Evolutionary conservation across 1,139 yeast genomes (phyloP).

Genomic region (Cylindricascospora bacillispora): DNA sequence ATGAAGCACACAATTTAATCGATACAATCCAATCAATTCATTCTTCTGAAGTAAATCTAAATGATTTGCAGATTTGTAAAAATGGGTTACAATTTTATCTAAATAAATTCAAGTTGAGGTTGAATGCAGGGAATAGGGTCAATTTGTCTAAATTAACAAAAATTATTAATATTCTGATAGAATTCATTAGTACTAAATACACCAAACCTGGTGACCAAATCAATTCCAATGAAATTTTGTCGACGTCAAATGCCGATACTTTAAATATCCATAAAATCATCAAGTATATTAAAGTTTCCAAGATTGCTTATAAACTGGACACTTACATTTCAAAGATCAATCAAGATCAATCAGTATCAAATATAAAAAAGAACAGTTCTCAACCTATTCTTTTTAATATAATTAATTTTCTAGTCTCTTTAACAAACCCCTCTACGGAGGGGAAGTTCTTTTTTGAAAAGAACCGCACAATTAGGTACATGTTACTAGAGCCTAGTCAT

Average conservation of each 20-base stretch:
- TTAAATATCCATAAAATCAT: conserved; percentile 61
- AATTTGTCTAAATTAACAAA: conserved; percentile 53
- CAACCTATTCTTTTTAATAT: conserved; percentile 55
- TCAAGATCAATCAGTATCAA: conserved; percentile 14
- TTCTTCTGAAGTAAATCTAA: conserved; percentile 44
- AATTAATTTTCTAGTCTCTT: conserved; percentile 47
- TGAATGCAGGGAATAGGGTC: conserved; percentile 66
- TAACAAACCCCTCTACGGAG: conserved; percentile 66
- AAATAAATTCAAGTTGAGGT: conserved; percentile 43
- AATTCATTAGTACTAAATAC: conserved; percentile 31
- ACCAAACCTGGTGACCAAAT: conserved; percentile 43
- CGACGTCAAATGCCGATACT: conserved; percentile 49
- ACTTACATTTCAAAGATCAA: conserved; percentile 41
- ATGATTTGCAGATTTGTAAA: conserved; percentile 32
- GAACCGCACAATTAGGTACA: conserved; percentile 40
- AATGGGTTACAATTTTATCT: conserved; percentile 43
- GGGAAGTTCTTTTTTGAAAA: conserved; percentile 61
- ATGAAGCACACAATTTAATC: conserved; percentile 84
- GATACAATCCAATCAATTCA: conserved; percentile 65
- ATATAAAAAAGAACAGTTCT: conserved; percentile 5
- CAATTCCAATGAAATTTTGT: conserved; percentile 39
- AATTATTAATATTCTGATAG: conserved; percentile 39
- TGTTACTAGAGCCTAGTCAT: conserved; percentile 71
- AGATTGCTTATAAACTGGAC: conserved; percentile 77
- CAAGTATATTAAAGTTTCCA: conserved; percentile 49